Percentiles rank a stretch among this genome's conserved stretches.
Evolutionary conservation across 345 rosid genomes (phyloP).

Genomic region (Cardamine occulta): DNA sequence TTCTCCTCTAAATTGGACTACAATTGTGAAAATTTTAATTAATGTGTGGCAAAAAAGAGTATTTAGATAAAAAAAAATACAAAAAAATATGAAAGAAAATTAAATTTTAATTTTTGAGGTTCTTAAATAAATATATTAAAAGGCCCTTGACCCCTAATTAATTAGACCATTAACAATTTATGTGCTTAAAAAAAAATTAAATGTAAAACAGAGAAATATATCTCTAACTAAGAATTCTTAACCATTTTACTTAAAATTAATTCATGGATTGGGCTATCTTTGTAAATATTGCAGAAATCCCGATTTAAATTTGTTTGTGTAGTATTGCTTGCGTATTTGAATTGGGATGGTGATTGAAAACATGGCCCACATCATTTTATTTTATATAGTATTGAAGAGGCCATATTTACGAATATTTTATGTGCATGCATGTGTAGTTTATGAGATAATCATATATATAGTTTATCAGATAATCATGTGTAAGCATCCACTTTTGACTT

Average conservation of each 20-base stretch:
- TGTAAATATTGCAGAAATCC: not conserved
- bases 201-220: no score
- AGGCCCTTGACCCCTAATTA: no score
- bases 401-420: not conserved
- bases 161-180: not conserved
- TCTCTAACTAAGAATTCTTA: not conserved
- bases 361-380: not conserved
- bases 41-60: no score
- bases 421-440: slow-evolving; percentile 32
- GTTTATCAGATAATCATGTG: not conserved
- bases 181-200: not conserved
- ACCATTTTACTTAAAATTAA: not conserved
- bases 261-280: not conserved
- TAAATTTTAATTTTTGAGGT: no score
- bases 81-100: no score
- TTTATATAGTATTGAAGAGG: not conserved
- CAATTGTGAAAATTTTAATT: no score
- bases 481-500: slow-evolving; percentile 36
- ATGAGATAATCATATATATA: slow-evolving; percentile 16
- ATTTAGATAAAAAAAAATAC: no score
- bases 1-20: no score
- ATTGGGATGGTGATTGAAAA: not conserved
- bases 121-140: no score
- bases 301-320: no score
- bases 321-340: not conserved